Evolutionary conservation across 345 rosid species (phyloP), one percentile per base, ranked within the genome.

Genomic region (Litchi chinensis): DNA sequence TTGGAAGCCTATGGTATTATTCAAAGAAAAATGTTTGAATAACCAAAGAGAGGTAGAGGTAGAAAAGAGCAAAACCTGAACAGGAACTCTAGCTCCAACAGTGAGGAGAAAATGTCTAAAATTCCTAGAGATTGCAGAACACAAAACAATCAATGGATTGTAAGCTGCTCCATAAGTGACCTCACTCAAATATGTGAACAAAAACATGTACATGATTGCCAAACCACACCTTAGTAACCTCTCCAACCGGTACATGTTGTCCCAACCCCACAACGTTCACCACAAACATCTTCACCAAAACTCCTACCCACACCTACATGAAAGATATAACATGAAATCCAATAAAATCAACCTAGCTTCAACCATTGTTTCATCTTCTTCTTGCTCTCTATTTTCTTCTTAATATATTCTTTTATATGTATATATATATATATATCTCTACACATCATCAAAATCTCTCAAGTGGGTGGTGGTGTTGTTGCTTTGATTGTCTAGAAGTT

Each of bases 241-340:
- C 97, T 2, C 85, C 90, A 43, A 60, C 60, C 0, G 85, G 65
- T 11, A 83, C 88, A 70, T 46, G 0, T 6, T 90, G 90, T 39
- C 87, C 88, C 70, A 87, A 76, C 6, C 87, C 87, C 21, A 91
- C 74, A 69, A 87, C 80, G 37, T 77, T 81, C 77, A 75, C 79
- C 69, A 91, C 89, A 64, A 94, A 73, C 37, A 91, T 54, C 87
- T 90, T 94, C 64, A 87, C 85, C 71, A 92, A 16, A 66, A 85
- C 84, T 10, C 97, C 89, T 21, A 91, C 83, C 93, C 98, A 93
- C 15, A 89, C 75, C 97, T 95, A 93, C 93, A 90, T 87, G 85
- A 90, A 85, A 40, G 98, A n/a, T n/a, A 86, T 26, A 89, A 56
- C 6, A 83, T 76, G 22, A 92, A 88, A 86, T 92, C 95, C 16